A percentile compares a stretch with the other conserved stretches of the same genome.
Conservation (phyloP, 2,329 filamentous ascomycete species). For the Coniochaeta hoffmannii region DNA sequence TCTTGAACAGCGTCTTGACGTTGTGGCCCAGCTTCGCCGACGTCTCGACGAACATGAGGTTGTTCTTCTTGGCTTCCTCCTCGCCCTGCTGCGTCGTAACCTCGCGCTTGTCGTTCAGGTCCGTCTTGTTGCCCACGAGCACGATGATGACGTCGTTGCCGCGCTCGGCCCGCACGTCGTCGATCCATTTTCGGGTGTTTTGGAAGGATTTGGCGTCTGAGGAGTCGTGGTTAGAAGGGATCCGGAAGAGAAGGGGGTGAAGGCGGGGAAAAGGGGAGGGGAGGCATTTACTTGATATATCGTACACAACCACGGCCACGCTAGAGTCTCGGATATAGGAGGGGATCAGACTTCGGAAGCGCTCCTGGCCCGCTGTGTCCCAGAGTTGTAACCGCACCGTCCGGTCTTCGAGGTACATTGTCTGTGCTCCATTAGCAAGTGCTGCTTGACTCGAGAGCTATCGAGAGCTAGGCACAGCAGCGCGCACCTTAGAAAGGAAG, state of each 20-base stretch:
- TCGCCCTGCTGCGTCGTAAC: slow-evolving; percentile 95
- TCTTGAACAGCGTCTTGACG: slow-evolving; percentile 93
- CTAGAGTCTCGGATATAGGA: slow-evolving; percentile 98
- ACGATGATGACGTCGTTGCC: slow-evolving; percentile 99
- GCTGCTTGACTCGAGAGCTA: background rate
- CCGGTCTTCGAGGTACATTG: slow-evolving; percentile 98
- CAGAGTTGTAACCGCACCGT: slow-evolving; percentile 96
- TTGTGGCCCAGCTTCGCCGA: slow-evolving; percentile 97
- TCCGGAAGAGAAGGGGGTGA: background rate
- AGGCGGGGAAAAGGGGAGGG: background rate
- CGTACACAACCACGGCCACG: slow-evolving; percentile 97
- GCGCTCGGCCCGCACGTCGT: slow-evolving; percentile 92
- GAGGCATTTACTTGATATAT: slow-evolving; percentile 69
- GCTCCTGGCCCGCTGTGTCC: slow-evolving; percentile 97
- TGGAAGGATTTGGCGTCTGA: slow-evolving; percentile 90
- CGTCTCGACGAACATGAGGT: slow-evolving; percentile 98
- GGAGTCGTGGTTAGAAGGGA: slow-evolving; percentile 12
- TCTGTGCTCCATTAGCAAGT: slow-evolving; percentile 34
- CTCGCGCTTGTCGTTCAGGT: slow-evolving; percentile 96
- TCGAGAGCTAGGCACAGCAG: background rate
- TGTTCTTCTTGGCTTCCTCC: slow-evolving; percentile 96
- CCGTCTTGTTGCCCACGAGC: slow-evolving; percentile 97
- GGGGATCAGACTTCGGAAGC: slow-evolving; percentile 93
- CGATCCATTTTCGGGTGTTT: slow-evolving; percentile 99
- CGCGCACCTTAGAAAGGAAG: slow-evolving; percentile 85